Evolutionary conservation across 345 rosid species (phyloP).

Genomic region (Camelina neglecta): DNA sequence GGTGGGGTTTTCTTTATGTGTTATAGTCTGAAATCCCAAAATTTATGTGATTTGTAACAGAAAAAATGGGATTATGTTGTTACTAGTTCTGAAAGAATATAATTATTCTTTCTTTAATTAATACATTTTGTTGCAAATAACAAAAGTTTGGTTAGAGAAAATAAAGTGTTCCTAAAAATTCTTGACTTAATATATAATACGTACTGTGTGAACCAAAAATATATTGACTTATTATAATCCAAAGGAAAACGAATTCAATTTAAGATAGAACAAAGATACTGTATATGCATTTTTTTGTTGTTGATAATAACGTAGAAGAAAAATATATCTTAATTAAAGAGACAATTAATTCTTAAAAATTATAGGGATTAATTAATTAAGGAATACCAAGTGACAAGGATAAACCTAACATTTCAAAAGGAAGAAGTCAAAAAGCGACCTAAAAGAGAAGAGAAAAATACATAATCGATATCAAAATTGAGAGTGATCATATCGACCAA

Average conservation of each 20-base stretch:
- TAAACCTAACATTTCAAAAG: too few relatives aligned
- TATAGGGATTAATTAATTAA: too few relatives aligned
- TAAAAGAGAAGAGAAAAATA: too few relatives aligned
- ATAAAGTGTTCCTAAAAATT: slow-evolving; percentile 33
- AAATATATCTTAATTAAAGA: not conserved
- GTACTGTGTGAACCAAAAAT: slow-evolving; percentile 30
- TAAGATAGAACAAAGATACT: not conserved
- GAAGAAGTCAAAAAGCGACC: too few relatives aligned
- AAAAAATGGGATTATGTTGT: slow-evolving; percentile 35
- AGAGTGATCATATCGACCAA: too few relatives aligned
- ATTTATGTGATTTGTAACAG: slow-evolving; percentile 34
- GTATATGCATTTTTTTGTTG: not conserved
- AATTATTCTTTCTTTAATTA: slow-evolving; percentile 12
- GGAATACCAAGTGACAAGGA: too few relatives aligned
- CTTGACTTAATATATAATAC: slow-evolving; percentile 25
- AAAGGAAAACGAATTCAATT: not conserved
- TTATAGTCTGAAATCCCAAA: slow-evolving; percentile 15
- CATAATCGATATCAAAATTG: too few relatives aligned
- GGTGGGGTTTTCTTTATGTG: slow-evolving; percentile 25
- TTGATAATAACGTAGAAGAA: not conserved
- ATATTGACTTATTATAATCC: slow-evolving; percentile 22
- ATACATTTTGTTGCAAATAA: slow-evolving; percentile 18
- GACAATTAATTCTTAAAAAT: not conserved
- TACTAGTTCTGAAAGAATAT: slow-evolving; percentile 31
- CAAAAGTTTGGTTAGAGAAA: slow-evolving; percentile 39